Percentiles rank a stretch among this genome's conserved stretches.
Conservation (phyloP, 352 stramenopile species). For the Phytophthora lateralis region DNA sequence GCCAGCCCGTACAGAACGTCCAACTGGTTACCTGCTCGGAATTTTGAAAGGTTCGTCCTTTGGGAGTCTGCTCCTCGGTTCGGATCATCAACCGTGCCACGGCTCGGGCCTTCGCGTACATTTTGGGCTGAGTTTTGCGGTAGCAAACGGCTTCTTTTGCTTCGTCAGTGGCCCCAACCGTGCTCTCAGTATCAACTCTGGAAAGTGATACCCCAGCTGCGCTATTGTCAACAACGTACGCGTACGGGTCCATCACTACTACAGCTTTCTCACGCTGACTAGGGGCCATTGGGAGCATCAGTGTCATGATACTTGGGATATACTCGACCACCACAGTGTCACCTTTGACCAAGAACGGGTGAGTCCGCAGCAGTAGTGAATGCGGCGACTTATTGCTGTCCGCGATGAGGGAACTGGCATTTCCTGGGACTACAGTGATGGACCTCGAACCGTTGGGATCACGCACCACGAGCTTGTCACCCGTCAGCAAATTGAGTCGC, state of each 20-base stretch:
- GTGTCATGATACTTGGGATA: slow-evolving; percentile 50
- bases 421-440: slow-evolving; percentile 18
- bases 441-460: slow-evolving; percentile 17
- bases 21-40: slow-evolving; percentile 24
- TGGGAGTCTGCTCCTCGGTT: slow-evolving; percentile 7
- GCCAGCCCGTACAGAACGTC: slow-evolving; percentile 66
- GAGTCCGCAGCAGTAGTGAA: slow-evolving; percentile 38
- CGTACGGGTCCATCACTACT: slow-evolving; percentile 50
- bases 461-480: slow-evolving; percentile 38
- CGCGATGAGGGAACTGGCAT: slow-evolving; percentile 13
- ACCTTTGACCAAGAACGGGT: slow-evolving; percentile 52
- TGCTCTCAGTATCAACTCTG: slow-evolving; percentile 44
- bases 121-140: slow-evolving; percentile 48
- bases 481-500: slow-evolving; percentile 30
- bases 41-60: slow-evolving; percentile 6
- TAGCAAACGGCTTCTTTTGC: slow-evolving; percentile 66
- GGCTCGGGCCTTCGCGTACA: slow-evolving; percentile 58
- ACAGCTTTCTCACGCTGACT: slow-evolving; percentile 28
- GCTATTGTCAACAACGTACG: slow-evolving; percentile 25
- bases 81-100: slow-evolving; percentile 65
- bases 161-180: slow-evolving; percentile 48
- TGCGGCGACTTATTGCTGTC: slow-evolving; percentile 20
- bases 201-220: not conserved
- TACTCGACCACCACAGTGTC: slow-evolving; percentile 53
- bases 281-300: slow-evolving; percentile 42